Percentiles rank a stretch among this genome's conserved stretches.
Conservation (phyloP, 441 rosid species). For the Arabidopsis hybrid region DNA sequence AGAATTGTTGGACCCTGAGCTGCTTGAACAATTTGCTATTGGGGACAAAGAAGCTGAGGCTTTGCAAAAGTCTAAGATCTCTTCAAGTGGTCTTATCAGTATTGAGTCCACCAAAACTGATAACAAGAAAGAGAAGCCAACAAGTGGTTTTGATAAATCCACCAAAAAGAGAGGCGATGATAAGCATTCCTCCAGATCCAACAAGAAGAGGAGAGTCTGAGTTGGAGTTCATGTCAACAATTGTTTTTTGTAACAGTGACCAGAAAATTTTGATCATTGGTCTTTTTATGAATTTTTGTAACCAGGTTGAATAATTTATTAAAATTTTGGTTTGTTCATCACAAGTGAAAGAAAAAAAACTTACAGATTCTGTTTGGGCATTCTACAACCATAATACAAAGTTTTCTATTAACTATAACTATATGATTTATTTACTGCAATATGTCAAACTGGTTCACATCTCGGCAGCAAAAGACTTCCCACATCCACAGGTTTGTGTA, state of each 20-base stretch:
- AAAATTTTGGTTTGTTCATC: constrained; percentile 17
- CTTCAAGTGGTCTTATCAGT: constrained; percentile 65
- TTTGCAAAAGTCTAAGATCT: constrained; percentile 61
- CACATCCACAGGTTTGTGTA: constrained; percentile 96
- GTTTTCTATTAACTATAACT: constrained; percentile 17
- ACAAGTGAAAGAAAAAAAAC: constrained; percentile 1
- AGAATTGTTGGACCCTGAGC: constrained; percentile 61
- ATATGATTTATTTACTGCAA: constrained; percentile 26
- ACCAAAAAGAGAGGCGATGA: constrained; percentile 71
- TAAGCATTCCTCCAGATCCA: constrained; percentile 55
- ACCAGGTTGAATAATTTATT: constrained; percentile 10
- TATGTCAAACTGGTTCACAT: constrained; percentile 54
- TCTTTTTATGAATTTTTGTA: constrained; percentile 10
- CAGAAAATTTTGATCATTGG: constrained; percentile 22
- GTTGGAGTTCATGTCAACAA: not conserved
- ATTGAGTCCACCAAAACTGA: constrained; percentile 67
- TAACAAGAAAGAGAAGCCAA: constrained; percentile 56
- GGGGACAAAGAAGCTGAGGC: constrained; percentile 72
- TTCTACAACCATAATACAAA: constrained; percentile 30
- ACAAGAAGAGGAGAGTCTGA: constrained; percentile 68
- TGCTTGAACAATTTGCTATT: constrained; percentile 79
- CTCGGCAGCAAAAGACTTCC: constrained; percentile 93
- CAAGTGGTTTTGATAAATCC: constrained; percentile 49
- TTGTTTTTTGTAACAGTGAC: not conserved
- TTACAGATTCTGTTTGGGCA: constrained; percentile 15